Evolutionary conservation across 1,284 basidiomycete species (phyloP).

Genomic region (Apiotrichum montevideense): DNA sequence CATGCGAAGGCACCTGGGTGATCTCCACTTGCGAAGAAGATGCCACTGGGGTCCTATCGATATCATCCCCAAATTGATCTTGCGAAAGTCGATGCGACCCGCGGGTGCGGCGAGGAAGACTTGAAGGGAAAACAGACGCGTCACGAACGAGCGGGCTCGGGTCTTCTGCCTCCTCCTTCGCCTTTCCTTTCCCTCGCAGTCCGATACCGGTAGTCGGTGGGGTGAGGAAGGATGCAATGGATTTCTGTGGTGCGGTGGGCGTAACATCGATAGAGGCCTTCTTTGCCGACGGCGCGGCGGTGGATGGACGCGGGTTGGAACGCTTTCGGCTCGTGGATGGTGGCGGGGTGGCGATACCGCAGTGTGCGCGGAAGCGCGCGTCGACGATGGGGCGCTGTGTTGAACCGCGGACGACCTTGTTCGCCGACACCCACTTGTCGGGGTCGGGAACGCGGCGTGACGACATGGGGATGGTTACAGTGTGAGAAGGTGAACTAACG

Average conservation of each 20-base stretch:
- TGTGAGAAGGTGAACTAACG: neutral
- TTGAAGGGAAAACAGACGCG: neutral
- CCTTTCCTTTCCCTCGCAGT: neutral
- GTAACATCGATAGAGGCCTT: conserved; percentile 2
- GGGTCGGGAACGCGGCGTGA: conserved; percentile 26
- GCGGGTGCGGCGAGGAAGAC: neutral
- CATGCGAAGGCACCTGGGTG: conserved; percentile 25
- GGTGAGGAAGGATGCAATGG: conserved; percentile 10
- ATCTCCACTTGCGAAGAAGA: conserved; percentile 9
- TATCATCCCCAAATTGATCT: neutral
- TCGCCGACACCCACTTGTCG: conserved; percentile 27
- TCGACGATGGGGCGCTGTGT: conserved; percentile 13
- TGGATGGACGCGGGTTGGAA: neutral
- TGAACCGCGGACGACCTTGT: conserved; percentile 3
- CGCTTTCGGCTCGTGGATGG: conserved; percentile 11
- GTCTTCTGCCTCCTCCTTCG: neutral
- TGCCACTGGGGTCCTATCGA: conserved; percentile 1
- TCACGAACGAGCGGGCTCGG: neutral
- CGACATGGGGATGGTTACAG: conserved; percentile 13
- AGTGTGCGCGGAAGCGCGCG: conserved; percentile 10
- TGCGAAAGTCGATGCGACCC: neutral
- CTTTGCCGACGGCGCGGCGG: neutral
- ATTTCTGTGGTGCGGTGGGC: neutral
- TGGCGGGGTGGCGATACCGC: conserved; percentile 24
- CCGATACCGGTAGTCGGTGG: conserved; percentile 6